phyloP scores from a whole-genome alignment of 2,329 filamentous ascomycete species.

The Fusarium avenaceum region DNA sequence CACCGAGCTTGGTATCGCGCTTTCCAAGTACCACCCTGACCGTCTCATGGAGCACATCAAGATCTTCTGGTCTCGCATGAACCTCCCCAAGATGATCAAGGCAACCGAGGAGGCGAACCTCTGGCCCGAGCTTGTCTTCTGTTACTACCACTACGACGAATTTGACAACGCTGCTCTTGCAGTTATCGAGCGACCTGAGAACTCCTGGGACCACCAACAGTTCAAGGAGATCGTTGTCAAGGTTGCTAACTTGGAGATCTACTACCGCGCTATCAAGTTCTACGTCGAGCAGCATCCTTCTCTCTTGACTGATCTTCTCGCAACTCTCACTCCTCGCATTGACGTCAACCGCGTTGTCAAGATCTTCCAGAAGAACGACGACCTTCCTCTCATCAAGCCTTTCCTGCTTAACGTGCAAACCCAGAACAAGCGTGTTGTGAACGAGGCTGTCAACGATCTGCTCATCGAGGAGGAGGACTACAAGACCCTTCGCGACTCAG shows the following conservation, averaged over 20 bases:
- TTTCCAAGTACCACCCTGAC: constrained; percentile 95
- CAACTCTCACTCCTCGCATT: constrained; percentile 90
- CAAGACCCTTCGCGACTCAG: constrained; percentile 97
- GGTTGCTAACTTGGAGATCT: constrained; percentile 98
- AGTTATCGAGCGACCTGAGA: constrained; percentile 97
- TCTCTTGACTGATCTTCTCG: constrained; percentile 93
- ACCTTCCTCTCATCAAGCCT: constrained; percentile 97
- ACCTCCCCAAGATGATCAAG: constrained; percentile 96
- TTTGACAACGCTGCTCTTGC: constrained; percentile 97
- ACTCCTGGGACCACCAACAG: constrained; percentile 99
- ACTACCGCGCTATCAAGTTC: constrained; percentile 97
- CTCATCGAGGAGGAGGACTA: constrained; percentile 99
- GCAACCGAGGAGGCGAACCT: constrained; percentile 94
- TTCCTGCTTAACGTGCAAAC: constrained; percentile 96
- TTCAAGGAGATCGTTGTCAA: constrained; percentile 99
- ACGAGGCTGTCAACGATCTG: constrained; percentile 97
- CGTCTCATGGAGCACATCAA: constrained; percentile 98
- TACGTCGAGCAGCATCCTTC: constrained; percentile 98
- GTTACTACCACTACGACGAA: constrained; percentile 98
- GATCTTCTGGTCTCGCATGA: constrained; percentile 98
- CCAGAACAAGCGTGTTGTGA: constrained; percentile 98
- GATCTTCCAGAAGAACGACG: constrained; percentile 99
- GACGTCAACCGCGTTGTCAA: constrained; percentile 99
- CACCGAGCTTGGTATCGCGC: constrained; percentile 89
- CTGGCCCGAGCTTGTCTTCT: constrained; percentile 97